A percentile compares a stretch with the other conserved stretches of the same genome.
phyloP scores from a whole-genome alignment of 83 land plant genomes.

The Picea engelmannii region DNA sequence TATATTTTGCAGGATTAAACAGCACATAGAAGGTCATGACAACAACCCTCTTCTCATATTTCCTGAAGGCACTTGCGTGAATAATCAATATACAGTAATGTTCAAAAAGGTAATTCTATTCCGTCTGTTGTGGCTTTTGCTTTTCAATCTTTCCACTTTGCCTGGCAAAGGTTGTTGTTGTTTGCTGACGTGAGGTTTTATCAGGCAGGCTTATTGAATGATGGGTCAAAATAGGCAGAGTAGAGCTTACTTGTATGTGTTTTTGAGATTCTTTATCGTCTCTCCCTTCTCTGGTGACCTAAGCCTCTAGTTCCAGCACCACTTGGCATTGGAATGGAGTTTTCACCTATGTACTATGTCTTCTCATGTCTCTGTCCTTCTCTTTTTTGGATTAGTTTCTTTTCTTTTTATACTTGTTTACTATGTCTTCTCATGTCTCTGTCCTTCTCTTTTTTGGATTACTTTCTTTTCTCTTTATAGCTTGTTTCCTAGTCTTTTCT shows the following conservation, averaged over 20 bases:
- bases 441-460: too few species aligned
- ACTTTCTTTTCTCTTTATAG: too few species aligned
- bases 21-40: constrained; percentile 74
- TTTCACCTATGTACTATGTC: too few species aligned
- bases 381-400: too few species aligned
- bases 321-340: too few species aligned
- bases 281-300: too few species aligned
- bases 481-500: too few species aligned
- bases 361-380: too few species aligned
- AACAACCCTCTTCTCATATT: constrained; percentile 93
- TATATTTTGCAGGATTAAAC: constrained; percentile 58
- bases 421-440: too few species aligned
- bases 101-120: constrained; percentile 82
- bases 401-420: too few species aligned
- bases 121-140: not conserved
- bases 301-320: too few species aligned
- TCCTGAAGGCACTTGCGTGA: constrained; percentile 99
- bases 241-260: not conserved
- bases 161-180: not conserved
- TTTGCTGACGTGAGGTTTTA: not conserved
- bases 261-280: not conserved
- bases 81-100: constrained; percentile 93
- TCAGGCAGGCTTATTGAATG: not conserved
- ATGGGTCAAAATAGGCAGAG: not conserved
- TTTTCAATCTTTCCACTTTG: not conserved